Base-by-base conservation (phyloP, 2,329 filamentous ascomycete species). In the Simplicillium aogashimaense region DNA sequence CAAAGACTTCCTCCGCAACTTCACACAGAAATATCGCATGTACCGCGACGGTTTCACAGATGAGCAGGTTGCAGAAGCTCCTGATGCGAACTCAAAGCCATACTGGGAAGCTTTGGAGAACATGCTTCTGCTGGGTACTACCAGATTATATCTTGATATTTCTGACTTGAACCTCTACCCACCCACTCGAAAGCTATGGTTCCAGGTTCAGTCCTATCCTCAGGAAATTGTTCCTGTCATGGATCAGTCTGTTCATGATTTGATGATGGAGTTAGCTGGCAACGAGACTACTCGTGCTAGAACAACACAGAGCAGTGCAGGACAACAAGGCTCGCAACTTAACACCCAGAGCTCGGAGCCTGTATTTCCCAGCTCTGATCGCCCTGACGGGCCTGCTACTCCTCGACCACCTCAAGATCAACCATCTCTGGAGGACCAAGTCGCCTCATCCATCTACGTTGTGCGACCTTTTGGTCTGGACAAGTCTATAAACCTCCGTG, bases 191-290 rank as follows among this genome's bases (percentile, higher is more conserved):
- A 97, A 97, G 65, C 70, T 98, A 41, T 97, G 88, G 86, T 86
- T 97, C 58, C 94, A 98, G 61, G 70, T 94, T 43, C 86, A 94
- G 58, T 82, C 85, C 12, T 98, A 95, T 55, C 92, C 92, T 0
- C 88, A 92, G 55, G 92, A 98, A 71, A 89, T 98, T 39, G 84
- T 98, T 35, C 89, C 90, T 3, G 73, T 97, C 36, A 95, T 98
- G 83, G 94, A 98, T 72, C 86, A 94, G 60, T 81, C 81, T 6
- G 78, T 95, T 38, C 94, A 95, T 56, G 90, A 98, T 63, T 72
- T 87, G 40, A 94, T 97, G 82, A 77, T 92, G 17, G 89, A 95
- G 55, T 67, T 97, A 37, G 88, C 90, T 1, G 78, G 85, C 45
- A 81, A 82, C 44, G 83, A 94, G 53, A 86, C 84, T 71, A 70